Base-by-base conservation (phyloP, 495 filamentous ascomycete species). In the Penicillium subrubescens region DNA sequence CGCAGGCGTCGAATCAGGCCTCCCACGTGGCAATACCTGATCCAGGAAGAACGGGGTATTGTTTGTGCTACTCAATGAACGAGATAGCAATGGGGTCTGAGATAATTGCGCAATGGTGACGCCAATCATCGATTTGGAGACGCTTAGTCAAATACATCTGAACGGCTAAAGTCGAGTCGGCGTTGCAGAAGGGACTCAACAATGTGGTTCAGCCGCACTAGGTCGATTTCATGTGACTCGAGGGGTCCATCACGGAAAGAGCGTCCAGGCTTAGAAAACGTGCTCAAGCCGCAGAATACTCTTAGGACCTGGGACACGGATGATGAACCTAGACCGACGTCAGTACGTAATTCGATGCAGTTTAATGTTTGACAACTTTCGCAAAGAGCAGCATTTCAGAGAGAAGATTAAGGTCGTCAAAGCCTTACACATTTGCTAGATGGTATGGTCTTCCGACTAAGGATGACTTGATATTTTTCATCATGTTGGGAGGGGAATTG, bases 391-490 rank as follows among this genome's bases (percentile, higher is more conserved):
- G 17, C 19, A 29, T 48, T 59, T 69, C 67, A 69, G 67, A 69
- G 67, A 69, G 67, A 69, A 69, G 67, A 70, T 67, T 67, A 67
- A 65, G 53, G 68, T 70, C 68, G 61, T 65, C 65, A 67, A 67
- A 57, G 65, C 62, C 68, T 70, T 65, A 70, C 78, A 75, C 78
- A 77, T 77, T 43, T 50, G 63, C 41, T 55, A 34, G 61, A 79
- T 76, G 78, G 77, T 73, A 75, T 81, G 78, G 77, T 75, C 64
- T 71, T 79, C 73, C 71, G 78, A 74, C 78, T 81, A 81, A 81
- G 78, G 78, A 81, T 81, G 78, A 80, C 74, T 75, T 62, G 71
- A 69, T 75, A 60, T 54, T 59, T 79, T 73, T 81, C 78, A 79
- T 81, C 77, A 79, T 77, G 27, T 50, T 56, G 35, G 29, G 58